Conservation (phyloP, 2,329 filamentous ascomycete genomes). For the Helminthosporium solani region DNA sequence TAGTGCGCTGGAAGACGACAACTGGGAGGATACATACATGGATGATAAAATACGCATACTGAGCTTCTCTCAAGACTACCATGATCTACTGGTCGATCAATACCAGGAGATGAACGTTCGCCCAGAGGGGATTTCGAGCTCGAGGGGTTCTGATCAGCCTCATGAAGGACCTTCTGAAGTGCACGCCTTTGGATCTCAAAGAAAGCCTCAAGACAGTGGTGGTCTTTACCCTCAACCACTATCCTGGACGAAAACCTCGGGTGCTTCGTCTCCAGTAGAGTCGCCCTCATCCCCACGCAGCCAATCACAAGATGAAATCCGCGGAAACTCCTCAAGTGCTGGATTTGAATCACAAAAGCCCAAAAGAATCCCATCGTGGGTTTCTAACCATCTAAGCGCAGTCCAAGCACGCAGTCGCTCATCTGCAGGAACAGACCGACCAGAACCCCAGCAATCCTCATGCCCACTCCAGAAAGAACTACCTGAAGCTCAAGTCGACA, state of each 20-base stretch:
- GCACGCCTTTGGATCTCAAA: background rate
- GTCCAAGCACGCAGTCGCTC: background rate
- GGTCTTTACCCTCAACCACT: background rate
- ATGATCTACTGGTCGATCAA: constrained; percentile 26
- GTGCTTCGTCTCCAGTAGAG: background rate
- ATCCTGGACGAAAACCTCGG: background rate
- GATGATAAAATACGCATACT: constrained; percentile 22
- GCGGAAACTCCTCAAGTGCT: background rate
- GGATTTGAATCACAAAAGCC: constrained; percentile 8
- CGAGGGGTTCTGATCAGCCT: constrained; percentile 2
- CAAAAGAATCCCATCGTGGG: constrained; percentile 17
- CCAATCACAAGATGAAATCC: constrained; percentile 2
- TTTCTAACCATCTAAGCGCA: constrained; percentile 14
- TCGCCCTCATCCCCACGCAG: constrained; percentile 1
- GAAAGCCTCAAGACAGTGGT: constrained; percentile 11
- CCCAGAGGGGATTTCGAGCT: constrained; percentile 8
- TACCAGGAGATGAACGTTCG: constrained; percentile 20
- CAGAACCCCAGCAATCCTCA: background rate
- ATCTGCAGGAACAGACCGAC: background rate
- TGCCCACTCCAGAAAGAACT: constrained; percentile 1
- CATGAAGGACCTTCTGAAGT: constrained; percentile 3
- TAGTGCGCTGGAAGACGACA: constrained; percentile 15
- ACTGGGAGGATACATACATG: constrained; percentile 19
- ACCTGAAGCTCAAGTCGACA: constrained; percentile 1
- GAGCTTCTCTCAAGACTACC: constrained; percentile 35